Evolutionary conservation across 208 protist genomes (phyloP).

Genomic region (Lotmaria passim): DNA sequence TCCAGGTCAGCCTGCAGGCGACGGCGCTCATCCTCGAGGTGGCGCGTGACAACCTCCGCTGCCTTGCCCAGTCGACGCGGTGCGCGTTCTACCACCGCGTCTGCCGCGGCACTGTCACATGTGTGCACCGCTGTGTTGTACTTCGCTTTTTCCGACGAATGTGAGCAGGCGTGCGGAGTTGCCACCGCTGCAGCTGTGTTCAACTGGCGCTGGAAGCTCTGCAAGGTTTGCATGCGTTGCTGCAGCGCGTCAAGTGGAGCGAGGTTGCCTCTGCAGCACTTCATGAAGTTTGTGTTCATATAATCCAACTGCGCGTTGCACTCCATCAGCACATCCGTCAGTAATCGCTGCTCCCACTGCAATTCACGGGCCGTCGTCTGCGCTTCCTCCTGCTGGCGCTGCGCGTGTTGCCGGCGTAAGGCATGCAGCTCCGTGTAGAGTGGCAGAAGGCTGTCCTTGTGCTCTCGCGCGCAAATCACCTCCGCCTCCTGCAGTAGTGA

Average conservation of each 20-base stretch:
- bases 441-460: constrained; percentile 40
- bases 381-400: constrained; percentile 19
- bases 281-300: constrained; percentile 24
- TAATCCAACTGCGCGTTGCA: constrained; percentile 34
- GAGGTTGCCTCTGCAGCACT: constrained; percentile 10
- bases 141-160: not conserved
- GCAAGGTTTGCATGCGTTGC: constrained; percentile 19
- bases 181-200: not conserved
- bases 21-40: constrained; percentile 18
- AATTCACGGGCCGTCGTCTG: constrained; percentile 29
- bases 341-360: constrained; percentile 34
- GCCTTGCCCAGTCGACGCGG: constrained; percentile 16
- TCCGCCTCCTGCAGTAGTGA: constrained; percentile 42
- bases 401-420: constrained; percentile 37
- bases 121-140: not conserved
- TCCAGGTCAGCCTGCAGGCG: constrained; percentile 8
- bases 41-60: constrained; percentile 3
- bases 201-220: constrained; percentile 16
- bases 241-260: constrained; percentile 30
- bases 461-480: constrained; percentile 50
- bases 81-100: not conserved
- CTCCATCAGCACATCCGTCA: constrained; percentile 31
- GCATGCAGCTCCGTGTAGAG: constrained; percentile 63
- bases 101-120: not conserved
- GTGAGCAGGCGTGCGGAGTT: too few relatives aligned